These are phyloP conservation scores for Fusarium liriodendri DNA, from an alignment of 2,329 filamentous ascomycete genomes.

Conservation along the genomic window DNA sequence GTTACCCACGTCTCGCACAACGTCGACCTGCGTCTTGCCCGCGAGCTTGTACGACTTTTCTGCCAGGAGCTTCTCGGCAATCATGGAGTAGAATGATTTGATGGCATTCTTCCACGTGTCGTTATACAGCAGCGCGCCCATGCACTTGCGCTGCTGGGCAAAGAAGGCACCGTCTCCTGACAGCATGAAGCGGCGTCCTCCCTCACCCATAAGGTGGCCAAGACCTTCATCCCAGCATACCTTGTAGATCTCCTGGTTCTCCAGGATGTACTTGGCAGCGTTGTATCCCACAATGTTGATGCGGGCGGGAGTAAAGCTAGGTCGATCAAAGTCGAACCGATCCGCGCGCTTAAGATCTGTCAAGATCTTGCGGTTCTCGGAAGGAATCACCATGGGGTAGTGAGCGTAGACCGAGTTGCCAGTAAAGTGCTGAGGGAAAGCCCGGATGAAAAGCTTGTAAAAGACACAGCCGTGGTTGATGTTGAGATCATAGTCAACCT, in stretches of 20 bases:
- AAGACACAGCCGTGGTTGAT: slow-evolving; percentile 86
- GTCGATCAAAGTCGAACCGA: slow-evolving; percentile 76
- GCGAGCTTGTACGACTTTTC: slow-evolving; percentile 73
- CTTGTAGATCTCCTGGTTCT: slow-evolving; percentile 70
- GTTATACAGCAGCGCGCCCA: slow-evolving; percentile 69
- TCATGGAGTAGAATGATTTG: slow-evolving; percentile 74
- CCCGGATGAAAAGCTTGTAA: slow-evolving; percentile 84
- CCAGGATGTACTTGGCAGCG: slow-evolving; percentile 71
- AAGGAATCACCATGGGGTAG: slow-evolving; percentile 77
- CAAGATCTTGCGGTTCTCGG: slow-evolving; percentile 78
- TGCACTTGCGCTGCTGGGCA: slow-evolving; percentile 61
- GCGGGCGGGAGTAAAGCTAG: slow-evolving; percentile 60
- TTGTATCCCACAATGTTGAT: slow-evolving; percentile 71
- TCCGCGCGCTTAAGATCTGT: slow-evolving; percentile 73
- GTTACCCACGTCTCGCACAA: slow-evolving; percentile 77
- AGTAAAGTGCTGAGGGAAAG: slow-evolving; percentile 84
- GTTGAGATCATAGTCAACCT: slow-evolving; percentile 77
- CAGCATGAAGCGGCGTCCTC: slow-evolving; percentile 67
- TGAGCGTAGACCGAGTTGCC: slow-evolving; percentile 84
- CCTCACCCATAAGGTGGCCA: slow-evolving; percentile 68
- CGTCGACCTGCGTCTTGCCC: slow-evolving; percentile 71
- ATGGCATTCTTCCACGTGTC: slow-evolving; percentile 72
- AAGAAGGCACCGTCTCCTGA: slow-evolving; percentile 62
- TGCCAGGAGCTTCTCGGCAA: slow-evolving; percentile 69
- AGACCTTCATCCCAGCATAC: slow-evolving; percentile 74